Conservation (phyloP, 257 asterid species). For the Mentha longifolia region DNA sequence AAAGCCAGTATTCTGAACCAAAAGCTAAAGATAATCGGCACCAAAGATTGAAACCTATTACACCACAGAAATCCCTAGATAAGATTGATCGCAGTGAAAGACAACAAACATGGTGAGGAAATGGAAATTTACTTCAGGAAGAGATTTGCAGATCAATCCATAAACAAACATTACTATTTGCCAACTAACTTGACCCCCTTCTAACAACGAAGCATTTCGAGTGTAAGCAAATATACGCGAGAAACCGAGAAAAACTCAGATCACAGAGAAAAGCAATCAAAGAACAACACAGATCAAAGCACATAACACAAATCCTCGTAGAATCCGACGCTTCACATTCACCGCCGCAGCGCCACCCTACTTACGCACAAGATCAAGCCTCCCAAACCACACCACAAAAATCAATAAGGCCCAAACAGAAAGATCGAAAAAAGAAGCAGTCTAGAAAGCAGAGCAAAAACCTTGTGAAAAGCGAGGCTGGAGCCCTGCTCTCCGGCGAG, state of each 20-base stretch:
- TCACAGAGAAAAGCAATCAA: slow-evolving; percentile 6
- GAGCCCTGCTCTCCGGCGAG: slow-evolving; percentile 72
- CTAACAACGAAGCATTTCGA: slow-evolving; percentile 2
- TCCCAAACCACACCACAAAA: slow-evolving; percentile 4
- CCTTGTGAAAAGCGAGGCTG: slow-evolving; percentile 78
- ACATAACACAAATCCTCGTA: slow-evolving; percentile 1
- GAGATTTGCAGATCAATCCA: slow-evolving; percentile 33
- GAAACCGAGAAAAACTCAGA: neutral
- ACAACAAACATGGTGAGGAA: neutral
- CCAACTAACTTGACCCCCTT: neutral
- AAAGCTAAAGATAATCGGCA: slow-evolving; percentile 6
- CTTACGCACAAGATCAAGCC: slow-evolving; percentile 19
- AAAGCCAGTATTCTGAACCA: slow-evolving; percentile 14
- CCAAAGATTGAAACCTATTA: neutral
- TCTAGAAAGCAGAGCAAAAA: slow-evolving; percentile 22
- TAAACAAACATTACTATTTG: neutral
- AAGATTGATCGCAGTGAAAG: slow-evolving; percentile 24
- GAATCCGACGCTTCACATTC: slow-evolving; percentile 13
- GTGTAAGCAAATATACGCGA: slow-evolving; percentile 15
- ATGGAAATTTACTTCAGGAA: slow-evolving; percentile 22
- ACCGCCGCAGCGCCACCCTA: neutral
- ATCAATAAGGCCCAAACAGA: slow-evolving; percentile 13
- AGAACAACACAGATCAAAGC: slow-evolving; percentile 19
- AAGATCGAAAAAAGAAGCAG: neutral
- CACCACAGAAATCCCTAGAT: neutral